phyloP scores from a whole-genome alignment of 2,329 filamentous ascomycete species.

The Aspergillus nomiae region DNA sequence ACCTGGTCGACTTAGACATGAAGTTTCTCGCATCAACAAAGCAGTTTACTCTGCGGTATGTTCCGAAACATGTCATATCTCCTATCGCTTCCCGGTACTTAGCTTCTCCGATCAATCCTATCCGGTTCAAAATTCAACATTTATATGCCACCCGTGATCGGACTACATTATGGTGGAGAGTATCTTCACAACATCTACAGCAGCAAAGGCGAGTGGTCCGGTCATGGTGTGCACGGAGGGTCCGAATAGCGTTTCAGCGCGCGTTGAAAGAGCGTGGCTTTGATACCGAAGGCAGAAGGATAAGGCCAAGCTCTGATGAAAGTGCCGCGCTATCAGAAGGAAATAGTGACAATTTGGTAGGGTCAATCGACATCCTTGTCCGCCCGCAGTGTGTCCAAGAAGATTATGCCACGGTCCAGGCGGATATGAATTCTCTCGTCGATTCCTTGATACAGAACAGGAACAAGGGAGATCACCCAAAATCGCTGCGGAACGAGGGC shows the following conservation, averaged over 20 bases:
- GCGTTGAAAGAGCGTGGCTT: constrained; percentile 51
- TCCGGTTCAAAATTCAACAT: constrained; percentile 41
- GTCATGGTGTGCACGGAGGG: constrained; percentile 46
- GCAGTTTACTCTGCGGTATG: constrained; percentile 29
- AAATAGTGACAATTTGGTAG: constrained; percentile 32
- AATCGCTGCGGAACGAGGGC: neutral
- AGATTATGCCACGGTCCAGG: constrained; percentile 17
- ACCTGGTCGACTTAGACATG: constrained; percentile 13
- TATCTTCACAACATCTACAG: constrained; percentile 33
- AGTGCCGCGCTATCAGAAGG: neutral
- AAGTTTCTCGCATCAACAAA: constrained; percentile 21
- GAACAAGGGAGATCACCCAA: neutral
- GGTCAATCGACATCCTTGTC: constrained; percentile 38
- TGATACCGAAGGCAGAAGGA: constrained; percentile 34
- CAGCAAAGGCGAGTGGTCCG: constrained; percentile 49
- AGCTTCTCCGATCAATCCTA: constrained; percentile 30
- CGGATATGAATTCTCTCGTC: constrained; percentile 19
- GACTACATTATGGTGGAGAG: constrained; percentile 52
- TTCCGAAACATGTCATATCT: constrained; percentile 23
- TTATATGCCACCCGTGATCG: constrained; percentile 40
- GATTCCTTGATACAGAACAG: constrained; percentile 17
- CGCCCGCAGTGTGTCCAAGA: constrained; percentile 11
- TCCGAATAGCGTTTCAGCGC: constrained; percentile 47
- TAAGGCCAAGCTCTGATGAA: constrained; percentile 9
- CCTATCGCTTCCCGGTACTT: constrained; percentile 36